A percentile compares a stretch with the other conserved stretches of the same genome.
Conservation (phyloP, 345 rosid species). For the Hibiscus mutabilis region DNA sequence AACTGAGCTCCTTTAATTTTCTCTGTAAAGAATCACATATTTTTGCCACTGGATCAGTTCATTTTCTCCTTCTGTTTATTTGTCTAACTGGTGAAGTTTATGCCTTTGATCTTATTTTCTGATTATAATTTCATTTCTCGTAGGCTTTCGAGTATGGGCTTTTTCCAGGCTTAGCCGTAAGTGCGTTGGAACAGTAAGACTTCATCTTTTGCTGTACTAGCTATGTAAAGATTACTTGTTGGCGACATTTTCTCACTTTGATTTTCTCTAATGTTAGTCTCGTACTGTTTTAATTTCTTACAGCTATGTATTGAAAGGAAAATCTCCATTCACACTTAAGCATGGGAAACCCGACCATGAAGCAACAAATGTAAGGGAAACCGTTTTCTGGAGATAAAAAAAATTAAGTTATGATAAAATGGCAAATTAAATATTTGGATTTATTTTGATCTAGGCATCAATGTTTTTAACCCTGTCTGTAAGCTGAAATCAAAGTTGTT, state of each 20-base stretch:
- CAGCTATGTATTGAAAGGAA: conserved; percentile 83
- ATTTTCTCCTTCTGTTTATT: not conserved
- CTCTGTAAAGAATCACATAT: not conserved
- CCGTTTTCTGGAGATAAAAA: conserved; percentile 1
- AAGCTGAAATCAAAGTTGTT: not conserved
- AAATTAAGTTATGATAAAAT: not conserved
- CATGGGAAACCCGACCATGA: conserved; percentile 90
- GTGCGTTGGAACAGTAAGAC: conserved; percentile 79
- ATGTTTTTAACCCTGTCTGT: not conserved
- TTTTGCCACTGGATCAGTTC: not conserved
- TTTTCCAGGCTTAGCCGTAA: conserved; percentile 73
- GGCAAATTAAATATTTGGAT: not conserved
- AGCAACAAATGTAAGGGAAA: conserved; percentile 65
- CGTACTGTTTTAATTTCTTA: conserved; percentile 17
- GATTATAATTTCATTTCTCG: conserved; percentile 13
- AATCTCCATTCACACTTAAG: conserved; percentile 62
- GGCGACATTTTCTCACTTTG: not conserved
- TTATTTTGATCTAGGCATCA: not conserved
- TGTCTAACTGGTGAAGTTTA: not conserved
- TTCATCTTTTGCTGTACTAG: conserved; percentile 8
- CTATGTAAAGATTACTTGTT: not conserved
- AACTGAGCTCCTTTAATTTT: not conserved
- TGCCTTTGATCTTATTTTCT: conserved; percentile 15
- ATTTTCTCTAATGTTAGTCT: conserved; percentile 1
- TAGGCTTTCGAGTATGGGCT: conserved; percentile 90